Evolutionary conservation across 495 filamentous ascomycete genomes (phyloP).

Genomic region (Lepraria neglecta): DNA sequence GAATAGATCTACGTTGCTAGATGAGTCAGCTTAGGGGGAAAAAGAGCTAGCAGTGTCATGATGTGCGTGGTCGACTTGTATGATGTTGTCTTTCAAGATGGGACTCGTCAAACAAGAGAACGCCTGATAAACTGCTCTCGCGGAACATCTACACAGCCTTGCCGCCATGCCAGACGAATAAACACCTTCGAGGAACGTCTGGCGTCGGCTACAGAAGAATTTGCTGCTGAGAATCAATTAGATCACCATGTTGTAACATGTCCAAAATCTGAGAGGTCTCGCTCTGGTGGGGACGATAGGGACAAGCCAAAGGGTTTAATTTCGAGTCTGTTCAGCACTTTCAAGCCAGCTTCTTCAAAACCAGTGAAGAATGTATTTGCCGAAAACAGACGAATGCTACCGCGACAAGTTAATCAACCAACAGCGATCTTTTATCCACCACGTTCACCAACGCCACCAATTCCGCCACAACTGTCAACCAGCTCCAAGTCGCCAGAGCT

Average conservation of each 20-base stretch:
- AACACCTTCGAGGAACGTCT: neutral
- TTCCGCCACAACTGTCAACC: neutral
- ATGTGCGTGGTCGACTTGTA: conserved; percentile 24
- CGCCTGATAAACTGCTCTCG: conserved; percentile 13
- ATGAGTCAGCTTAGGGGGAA: too few relatives aligned
- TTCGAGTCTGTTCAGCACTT: neutral
- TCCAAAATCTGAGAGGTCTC: neutral
- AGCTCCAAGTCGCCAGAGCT: neutral
- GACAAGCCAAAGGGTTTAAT: neutral
- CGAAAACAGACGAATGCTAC: neutral
- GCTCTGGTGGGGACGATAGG: neutral
- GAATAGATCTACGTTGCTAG: too few relatives aligned
- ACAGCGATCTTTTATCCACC: neutral
- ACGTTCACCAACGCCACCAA: neutral
- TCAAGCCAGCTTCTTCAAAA: neutral
- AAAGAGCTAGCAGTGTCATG: neutral
- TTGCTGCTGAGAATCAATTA: neutral
- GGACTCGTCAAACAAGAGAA: conserved; percentile 15
- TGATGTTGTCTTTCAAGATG: conserved; percentile 19
- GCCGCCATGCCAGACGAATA: neutral
- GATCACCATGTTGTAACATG: neutral
- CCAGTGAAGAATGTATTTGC: neutral
- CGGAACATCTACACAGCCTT: conserved; percentile 19
- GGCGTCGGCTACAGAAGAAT: conserved; percentile 6
- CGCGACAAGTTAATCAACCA: neutral